Base-by-base conservation (phyloP, 148 eudicot genomes). In the Camellia granthamiana region DNA sequence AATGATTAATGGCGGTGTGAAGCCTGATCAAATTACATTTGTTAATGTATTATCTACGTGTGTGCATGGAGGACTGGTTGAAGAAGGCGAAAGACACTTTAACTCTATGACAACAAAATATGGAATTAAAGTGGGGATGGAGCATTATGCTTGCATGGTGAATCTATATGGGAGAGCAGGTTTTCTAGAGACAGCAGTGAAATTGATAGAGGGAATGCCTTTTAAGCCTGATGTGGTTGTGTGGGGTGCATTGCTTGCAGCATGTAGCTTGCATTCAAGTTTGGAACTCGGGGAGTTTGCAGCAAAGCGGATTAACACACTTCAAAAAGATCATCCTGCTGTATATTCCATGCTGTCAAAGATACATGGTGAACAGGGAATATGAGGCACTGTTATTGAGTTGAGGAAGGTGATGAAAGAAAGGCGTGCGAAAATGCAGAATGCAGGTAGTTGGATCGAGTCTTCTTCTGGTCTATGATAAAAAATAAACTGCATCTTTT, bases 141-240 rank as follows among this genome's bases (percentile, higher is more conserved):
- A 90, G 77, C 97, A 93, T 69, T 93, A 91, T 74, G 82, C 93
- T 66, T 93, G 95, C 84, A 88, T 93, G 91, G 94, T 93, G 79
- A 91, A 90, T 81, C 78, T 93, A 49, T 91, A 91, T 74, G 97
- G 97, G n/a, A 89, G 83, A 83, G 86, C 92, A 19, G 94, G 97
- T 44, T 75, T 85, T 80, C 80, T 91, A 43, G 89, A 83, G 43
- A 93, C 91, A 84, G 94, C 97, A 5, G 86, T 83, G 81, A 73
- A 74, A 52, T 74, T 91, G 72, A 19, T 63, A 8, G 42, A 80
- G 61, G 78, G 47, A 16, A 92, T 92, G 97, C 92, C 97, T 62
- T 88, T 85, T 21, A 79, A 88, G 81, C 90, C 94, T 42, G 94
- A 91, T 81, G 90, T 83, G 75, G 91, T 89, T 18, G 87, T 93